Evolutionary conservation across 2,329 filamentous ascomycete species (phyloP).

Genomic region (Aspergillus quadricinctus): DNA sequence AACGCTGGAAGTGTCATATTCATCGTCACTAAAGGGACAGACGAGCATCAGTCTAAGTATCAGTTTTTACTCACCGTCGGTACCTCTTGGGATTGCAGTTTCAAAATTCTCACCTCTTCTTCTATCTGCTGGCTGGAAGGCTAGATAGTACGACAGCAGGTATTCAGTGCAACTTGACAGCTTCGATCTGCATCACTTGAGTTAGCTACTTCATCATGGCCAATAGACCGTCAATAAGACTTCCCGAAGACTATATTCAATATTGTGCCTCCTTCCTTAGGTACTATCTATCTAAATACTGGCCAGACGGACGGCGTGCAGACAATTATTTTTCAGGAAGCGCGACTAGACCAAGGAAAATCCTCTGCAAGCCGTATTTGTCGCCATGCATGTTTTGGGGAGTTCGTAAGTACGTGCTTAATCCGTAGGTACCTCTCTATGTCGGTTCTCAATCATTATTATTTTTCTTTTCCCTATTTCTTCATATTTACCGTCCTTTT

Average conservation of each 20-base stretch:
- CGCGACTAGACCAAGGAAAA: background rate
- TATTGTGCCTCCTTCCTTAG: background rate
- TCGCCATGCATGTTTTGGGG: background rate
- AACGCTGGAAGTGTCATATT: background rate
- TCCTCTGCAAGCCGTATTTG: background rate
- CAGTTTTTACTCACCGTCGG: background rate
- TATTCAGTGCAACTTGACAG: background rate
- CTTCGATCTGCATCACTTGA: background rate
- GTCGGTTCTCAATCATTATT: background rate
- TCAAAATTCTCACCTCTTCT: background rate
- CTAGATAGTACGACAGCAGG: background rate
- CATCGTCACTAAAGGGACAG: background rate
- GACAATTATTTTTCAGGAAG: background rate
- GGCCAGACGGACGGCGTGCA: background rate
- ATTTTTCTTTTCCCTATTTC: constrained; percentile 27
- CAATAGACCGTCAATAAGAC: background rate
- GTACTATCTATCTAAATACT: background rate
- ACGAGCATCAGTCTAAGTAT: background rate
- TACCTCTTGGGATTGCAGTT: background rate
- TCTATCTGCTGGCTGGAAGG: background rate
- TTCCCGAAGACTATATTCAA: background rate
- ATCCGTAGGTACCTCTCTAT: background rate
- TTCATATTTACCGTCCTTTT: constrained; percentile 25
- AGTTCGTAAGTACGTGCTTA: too few species aligned
- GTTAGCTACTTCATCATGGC: background rate